These are phyloP conservation scores for Phytophthora multivora DNA, from an alignment of 352 stramenopile genomes.

Conservation along the genomic window DNA sequence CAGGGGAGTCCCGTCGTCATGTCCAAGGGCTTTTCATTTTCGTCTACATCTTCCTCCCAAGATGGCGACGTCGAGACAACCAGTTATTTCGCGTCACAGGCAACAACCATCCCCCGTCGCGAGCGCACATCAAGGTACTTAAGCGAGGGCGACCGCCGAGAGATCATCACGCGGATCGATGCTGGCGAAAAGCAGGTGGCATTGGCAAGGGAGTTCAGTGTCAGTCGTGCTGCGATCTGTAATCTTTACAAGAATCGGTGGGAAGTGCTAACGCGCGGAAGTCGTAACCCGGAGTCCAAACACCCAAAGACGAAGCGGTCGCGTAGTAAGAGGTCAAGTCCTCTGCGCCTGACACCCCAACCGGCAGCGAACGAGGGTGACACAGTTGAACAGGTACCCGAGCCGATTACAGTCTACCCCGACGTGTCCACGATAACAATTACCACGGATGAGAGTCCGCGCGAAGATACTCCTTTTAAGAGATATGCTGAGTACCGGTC, in stretches of 20 bases:
- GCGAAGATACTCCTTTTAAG: neutral
- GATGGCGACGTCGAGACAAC: constrained; percentile 16
- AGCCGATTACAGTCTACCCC: constrained; percentile 19
- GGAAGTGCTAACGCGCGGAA: constrained; percentile 46
- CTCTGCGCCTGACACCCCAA: neutral
- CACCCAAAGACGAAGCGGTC: constrained; percentile 17
- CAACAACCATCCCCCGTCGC: constrained; percentile 15
- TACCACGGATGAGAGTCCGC: constrained; percentile 10
- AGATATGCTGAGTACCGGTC: neutral
- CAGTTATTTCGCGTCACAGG: constrained; percentile 30
- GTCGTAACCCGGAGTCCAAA: constrained; percentile 28
- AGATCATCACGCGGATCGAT: constrained; percentile 56
- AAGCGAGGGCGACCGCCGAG: constrained; percentile 26
- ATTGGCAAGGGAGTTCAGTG: constrained; percentile 51
- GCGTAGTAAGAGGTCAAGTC: constrained; percentile 11
- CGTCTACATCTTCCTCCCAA: constrained; percentile 21
- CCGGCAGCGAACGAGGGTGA: neutral
- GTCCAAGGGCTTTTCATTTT: constrained; percentile 14
- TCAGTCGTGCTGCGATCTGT: constrained; percentile 57
- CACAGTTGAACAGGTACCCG: neutral
- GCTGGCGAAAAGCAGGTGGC: constrained; percentile 52
- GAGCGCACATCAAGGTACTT: constrained; percentile 36
- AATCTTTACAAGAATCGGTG: constrained; percentile 65
- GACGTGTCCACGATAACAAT: constrained; percentile 32
- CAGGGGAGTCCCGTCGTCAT: constrained; percentile 6